A percentile compares a stretch with the other conserved stretches of the same genome.
Conservation (phyloP, 2,329 filamentous ascomycete genomes). For the Stagonosporopsis vannaccii region DNA sequence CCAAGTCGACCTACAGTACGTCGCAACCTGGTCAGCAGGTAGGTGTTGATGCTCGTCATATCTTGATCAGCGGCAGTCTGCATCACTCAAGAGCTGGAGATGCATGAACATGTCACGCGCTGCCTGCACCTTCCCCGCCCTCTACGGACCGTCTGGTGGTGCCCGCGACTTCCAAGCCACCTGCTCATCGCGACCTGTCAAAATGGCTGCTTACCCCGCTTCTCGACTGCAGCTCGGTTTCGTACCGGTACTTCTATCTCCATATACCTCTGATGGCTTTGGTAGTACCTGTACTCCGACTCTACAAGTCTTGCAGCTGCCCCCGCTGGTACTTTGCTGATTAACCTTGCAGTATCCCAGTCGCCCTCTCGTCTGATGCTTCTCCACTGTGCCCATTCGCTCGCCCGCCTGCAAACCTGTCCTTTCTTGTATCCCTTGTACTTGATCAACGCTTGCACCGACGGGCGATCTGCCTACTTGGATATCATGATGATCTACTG, state of each 20-base stretch:
- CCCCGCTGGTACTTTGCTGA: constrained; percentile 43
- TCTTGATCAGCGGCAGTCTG: constrained; percentile 34
- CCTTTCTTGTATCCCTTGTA: constrained; percentile 50
- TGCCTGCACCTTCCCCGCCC: constrained; percentile 39
- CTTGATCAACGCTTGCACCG: constrained; percentile 49
- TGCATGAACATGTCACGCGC: constrained; percentile 46
- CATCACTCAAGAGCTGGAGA: constrained; percentile 37
- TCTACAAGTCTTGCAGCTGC: constrained; percentile 26
- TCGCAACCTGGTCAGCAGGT: constrained; percentile 4
- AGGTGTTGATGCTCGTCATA: constrained; percentile 21
- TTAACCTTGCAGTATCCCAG: constrained; percentile 40
- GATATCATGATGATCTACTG: constrained; percentile 50
- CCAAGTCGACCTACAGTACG: background rate
- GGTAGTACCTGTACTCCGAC: constrained; percentile 39
- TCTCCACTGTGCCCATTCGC: constrained; percentile 43
- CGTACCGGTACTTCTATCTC: constrained; percentile 39
- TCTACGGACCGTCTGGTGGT: constrained; percentile 35
- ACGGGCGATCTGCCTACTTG: constrained; percentile 45
- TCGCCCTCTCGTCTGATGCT: constrained; percentile 43
- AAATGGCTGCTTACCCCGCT: constrained; percentile 44
- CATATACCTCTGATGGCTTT: constrained; percentile 10
- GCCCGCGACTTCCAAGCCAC: constrained; percentile 46
- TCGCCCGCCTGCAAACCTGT: constrained; percentile 44
- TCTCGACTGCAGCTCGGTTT: constrained; percentile 37
- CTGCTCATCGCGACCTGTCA: constrained; percentile 34